Conservation (phyloP, 805 yeast genomes). For the Brettanomyces anomalus region DNA sequence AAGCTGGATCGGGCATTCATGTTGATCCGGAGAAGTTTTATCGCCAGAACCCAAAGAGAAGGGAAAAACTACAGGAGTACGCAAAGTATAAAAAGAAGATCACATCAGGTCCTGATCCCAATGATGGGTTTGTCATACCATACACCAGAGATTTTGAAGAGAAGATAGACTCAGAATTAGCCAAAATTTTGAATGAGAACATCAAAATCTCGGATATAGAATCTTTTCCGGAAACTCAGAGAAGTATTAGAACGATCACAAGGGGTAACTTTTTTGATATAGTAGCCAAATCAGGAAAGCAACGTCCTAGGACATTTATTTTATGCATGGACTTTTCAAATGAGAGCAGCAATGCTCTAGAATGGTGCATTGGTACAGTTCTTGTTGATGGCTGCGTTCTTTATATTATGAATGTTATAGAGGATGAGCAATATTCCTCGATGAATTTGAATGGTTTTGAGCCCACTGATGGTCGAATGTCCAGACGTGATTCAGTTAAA, state of each 20-base stretch:
- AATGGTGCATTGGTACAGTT: constrained; percentile 83
- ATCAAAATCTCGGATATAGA: constrained; percentile 49
- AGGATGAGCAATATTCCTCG: constrained; percentile 30
- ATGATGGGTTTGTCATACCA: constrained; percentile 34
- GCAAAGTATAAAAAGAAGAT: constrained; percentile 50
- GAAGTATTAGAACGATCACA: constrained; percentile 63
- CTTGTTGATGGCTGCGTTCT: constrained; percentile 75
- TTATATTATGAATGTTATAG: constrained; percentile 57
- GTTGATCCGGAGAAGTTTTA: constrained; percentile 37
- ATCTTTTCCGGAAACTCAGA: constrained; percentile 39
- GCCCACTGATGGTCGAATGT: constrained; percentile 5
- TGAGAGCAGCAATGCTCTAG: constrained; percentile 75
- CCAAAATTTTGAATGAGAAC: constrained; percentile 42
- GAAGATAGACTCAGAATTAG: constrained; percentile 51
- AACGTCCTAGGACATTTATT: constrained; percentile 48
- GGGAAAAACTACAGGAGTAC: constrained; percentile 46
- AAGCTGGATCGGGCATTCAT: constrained; percentile 33
- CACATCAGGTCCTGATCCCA: constrained; percentile 41
- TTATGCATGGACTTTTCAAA: constrained; percentile 77
- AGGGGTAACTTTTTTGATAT: constrained; percentile 57
- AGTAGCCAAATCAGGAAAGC: constrained; percentile 10
- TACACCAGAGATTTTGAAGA: constrained; percentile 64
- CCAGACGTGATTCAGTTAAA: constrained; percentile 7
- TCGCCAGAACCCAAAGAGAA: constrained; percentile 40
- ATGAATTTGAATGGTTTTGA: constrained; percentile 29